A percentile compares a stretch with the other conserved stretches of the same genome.
These are phyloP conservation scores for Leccinum huronense DNA, from an alignment of 1,284 basidiomycete species.

Conservation along the genomic window DNA sequence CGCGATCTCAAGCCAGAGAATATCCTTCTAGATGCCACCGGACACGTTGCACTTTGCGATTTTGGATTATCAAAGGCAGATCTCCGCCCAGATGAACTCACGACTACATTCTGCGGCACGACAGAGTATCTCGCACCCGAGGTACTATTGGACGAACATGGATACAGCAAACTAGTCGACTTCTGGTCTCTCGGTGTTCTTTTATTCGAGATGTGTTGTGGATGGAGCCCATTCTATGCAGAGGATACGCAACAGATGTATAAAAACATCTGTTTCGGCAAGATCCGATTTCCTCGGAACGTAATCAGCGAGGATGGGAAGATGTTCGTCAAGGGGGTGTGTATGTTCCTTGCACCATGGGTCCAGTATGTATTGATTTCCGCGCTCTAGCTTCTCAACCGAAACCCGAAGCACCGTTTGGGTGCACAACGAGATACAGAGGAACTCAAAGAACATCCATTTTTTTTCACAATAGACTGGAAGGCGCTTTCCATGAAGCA, in stretches of 20 bases:
- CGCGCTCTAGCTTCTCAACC: constrained; percentile 79
- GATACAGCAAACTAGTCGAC: constrained; percentile 98
- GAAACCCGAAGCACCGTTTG: constrained; percentile 95
- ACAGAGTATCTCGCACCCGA: constrained; percentile 98
- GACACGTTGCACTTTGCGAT: constrained; percentile 95
- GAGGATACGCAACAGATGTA: constrained; percentile 99
- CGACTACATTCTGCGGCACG: constrained; percentile 97
- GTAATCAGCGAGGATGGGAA: constrained; percentile 99
- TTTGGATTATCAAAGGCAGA: constrained; percentile 98
- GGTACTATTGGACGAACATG: constrained; percentile 97
- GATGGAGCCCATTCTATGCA: constrained; percentile 99
- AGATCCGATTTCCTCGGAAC: constrained; percentile 97
- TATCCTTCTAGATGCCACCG: constrained; percentile 94
- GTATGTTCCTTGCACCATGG: constrained; percentile 17
- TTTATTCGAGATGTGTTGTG: constrained; percentile 98
- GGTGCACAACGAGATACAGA: constrained; percentile 89
- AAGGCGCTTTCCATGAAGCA: constrained; percentile 83
- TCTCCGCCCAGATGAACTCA: constrained; percentile 89
- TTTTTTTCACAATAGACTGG: constrained; percentile 95
- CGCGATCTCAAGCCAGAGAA: constrained; percentile 98
- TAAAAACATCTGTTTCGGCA: constrained; percentile 98
- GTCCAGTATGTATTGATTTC: constrained; percentile 18
- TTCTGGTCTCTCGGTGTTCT: constrained; percentile 97
- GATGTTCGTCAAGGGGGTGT: constrained; percentile 96
- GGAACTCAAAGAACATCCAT: constrained; percentile 95